Evolutionary conservation across 345 rosid genomes (phyloP), one percentile per base, ranked within the genome.

Genomic region (Gossypium raimondii): DNA sequence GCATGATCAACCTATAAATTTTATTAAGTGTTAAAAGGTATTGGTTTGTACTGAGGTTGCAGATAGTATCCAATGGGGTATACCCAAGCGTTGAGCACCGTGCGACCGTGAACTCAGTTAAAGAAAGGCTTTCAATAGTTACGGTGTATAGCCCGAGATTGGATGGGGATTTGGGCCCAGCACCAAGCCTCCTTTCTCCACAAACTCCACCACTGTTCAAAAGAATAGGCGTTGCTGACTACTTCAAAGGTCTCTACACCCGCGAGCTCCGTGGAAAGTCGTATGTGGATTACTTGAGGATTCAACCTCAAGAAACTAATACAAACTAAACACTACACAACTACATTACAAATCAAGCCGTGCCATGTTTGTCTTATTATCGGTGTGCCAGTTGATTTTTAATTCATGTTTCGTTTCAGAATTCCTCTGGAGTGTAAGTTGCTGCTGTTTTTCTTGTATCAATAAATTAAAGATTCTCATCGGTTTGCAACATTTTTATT

Each of bases 11-110:
- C 7, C 16, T 3, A 13, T 8, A 3, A 2, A 7, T 8, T 2
- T 38, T 1, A 14, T 20, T 57, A 12, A 6, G 13, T 51, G 4
- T 51, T 47, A 0, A 34, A 34, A 34, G 7, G 41, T 34, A 34
- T 29, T 3, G 38, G 1, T 34, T 10, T 47, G 1, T 22, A 0
- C 7, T 20, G 10, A 0, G 5, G 51, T 51, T 50, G 41, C 47
- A 69, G 73, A 69, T 69, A 1, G 24, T 81, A 17, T 74, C 78
- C 73, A 78, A 75, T 43, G 84, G 79, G 22, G 5, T 25, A 11
- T 81, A 81, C 52, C 55, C 9, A 7, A 81, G 84, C 73, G 22
- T 81, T 17, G 81, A 81, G 52, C 81, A 71, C 25, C 73, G 59
- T 24, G 79, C 69, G 11, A 79, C 75, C 0, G 82, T 78, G 41